Conservation (phyloP, 331 rosid species). For the Dryas integrifolia region DNA sequence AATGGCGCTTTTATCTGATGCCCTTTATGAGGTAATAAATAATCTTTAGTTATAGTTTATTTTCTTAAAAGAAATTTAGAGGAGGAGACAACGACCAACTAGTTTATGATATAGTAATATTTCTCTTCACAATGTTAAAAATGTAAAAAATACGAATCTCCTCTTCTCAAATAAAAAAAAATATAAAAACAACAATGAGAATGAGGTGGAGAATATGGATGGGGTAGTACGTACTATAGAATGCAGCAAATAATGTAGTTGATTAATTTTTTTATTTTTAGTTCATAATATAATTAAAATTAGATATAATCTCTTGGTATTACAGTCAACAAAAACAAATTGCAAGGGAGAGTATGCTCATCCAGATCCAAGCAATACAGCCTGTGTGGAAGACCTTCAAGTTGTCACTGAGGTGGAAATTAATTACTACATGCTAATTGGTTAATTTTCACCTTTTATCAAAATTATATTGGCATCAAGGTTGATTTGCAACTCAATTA, state of each 20-base stretch:
- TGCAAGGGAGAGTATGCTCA: conserved; percentile 7
- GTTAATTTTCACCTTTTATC: not conserved
- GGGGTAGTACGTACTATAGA: no score
- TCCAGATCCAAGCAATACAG: conserved; percentile 6
- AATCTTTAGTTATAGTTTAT: no score
- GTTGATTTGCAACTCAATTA: not conserved
- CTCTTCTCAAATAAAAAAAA: no score
- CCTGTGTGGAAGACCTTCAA: not conserved
- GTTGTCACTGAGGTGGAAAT: not conserved
- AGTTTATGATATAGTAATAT: no score
- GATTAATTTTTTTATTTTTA: not conserved
- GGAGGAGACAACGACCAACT: no score
- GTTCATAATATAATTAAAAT: no score
- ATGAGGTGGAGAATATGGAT: no score
- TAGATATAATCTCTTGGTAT: no score
- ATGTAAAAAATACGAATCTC: not conserved
- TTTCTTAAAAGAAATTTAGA: no score
- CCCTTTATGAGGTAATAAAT: conserved; percentile 15
- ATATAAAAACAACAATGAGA: no score
- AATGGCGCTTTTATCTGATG: conserved; percentile 17
- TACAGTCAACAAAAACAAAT: not conserved
- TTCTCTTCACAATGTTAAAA: no score
- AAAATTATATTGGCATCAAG: not conserved
- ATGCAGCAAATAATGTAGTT: not conserved
- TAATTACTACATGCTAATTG: not conserved